phyloP scores from a whole-genome alignment of 345 rosid species.

The Linum tenue region DNA sequence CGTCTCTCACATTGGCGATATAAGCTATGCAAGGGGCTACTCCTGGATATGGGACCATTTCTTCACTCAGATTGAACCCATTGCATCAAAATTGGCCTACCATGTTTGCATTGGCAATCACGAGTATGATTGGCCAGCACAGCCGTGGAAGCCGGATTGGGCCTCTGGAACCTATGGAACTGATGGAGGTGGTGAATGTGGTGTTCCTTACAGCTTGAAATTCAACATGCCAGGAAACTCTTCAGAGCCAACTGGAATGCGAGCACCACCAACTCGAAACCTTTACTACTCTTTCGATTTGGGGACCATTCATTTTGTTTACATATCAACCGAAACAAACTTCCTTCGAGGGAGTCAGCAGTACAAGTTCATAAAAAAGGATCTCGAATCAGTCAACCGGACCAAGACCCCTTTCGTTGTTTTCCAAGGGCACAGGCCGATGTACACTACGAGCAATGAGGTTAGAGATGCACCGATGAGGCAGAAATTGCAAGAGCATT shows the following conservation, averaged over 20 bases:
- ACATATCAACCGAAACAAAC: slow-evolving; percentile 79
- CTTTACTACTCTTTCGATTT: slow-evolving; percentile 74
- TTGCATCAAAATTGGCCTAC: slow-evolving; percentile 72
- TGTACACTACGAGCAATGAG: slow-evolving; percentile 78
- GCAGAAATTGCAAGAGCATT: slow-evolving; percentile 54
- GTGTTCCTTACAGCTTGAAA: slow-evolving; percentile 81
- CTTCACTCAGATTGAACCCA: slow-evolving; percentile 59
- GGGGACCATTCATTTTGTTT: slow-evolving; percentile 70
- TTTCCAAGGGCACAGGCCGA: slow-evolving; percentile 88
- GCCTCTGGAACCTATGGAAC: slow-evolving; percentile 41
- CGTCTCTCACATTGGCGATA: slow-evolving; percentile 83
- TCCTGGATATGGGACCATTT: slow-evolving; percentile 94
- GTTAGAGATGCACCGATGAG: slow-evolving; percentile 45
- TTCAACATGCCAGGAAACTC: slow-evolving; percentile 95
- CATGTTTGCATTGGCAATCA: slow-evolving; percentile 96
- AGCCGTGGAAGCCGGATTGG: slow-evolving; percentile 94
- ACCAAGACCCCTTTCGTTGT: slow-evolving; percentile 69
- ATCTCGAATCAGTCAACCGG: slow-evolving; percentile 68
- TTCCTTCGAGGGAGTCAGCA: slow-evolving; percentile 71
- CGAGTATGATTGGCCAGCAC: slow-evolving; percentile 86
- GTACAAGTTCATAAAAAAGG: slow-evolving; percentile 56
- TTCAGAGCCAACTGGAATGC: slow-evolving; percentile 57
- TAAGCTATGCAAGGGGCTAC: slow-evolving; percentile 83
- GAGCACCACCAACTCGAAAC: slow-evolving; percentile 58
- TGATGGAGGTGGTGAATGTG: slow-evolving; percentile 94